Conservation (phyloP, 2,329 filamentous ascomycete species). For the Diaporthe velutina region DNA sequence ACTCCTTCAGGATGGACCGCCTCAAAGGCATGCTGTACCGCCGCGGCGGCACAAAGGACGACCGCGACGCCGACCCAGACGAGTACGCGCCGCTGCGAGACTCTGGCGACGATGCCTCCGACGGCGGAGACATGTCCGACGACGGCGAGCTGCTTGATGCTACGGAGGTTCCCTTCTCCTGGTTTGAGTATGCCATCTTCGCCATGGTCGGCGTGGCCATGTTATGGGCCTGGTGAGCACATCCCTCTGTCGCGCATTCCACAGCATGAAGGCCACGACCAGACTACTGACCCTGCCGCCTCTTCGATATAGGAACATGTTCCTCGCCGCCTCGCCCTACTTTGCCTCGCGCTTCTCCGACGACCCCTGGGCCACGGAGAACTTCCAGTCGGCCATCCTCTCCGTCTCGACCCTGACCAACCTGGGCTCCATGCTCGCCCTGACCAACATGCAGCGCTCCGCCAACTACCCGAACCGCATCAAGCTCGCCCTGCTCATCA, state of each 20-base stretch:
- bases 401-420: slow-evolving; percentile 89
- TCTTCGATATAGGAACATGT: slow-evolving; percentile 84
- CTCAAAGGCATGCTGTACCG: slow-evolving; percentile 36
- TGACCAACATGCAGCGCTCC: slow-evolving; percentile 83
- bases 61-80: slow-evolving; percentile 36
- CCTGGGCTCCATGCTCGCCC: slow-evolving; percentile 78
- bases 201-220: slow-evolving; percentile 89
- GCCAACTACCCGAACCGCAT: slow-evolving; percentile 94
- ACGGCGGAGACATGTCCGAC: slow-evolving; percentile 40
- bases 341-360: slow-evolving; percentile 85
- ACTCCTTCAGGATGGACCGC: slow-evolving; percentile 37
- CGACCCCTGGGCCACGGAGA: slow-evolving; percentile 77
- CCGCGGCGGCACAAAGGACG: slow-evolving; percentile 47
- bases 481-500: slow-evolving; percentile 80
- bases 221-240: slow-evolving; percentile 92
- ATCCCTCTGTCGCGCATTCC: slow-evolving; percentile 16
- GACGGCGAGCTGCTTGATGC: slow-evolving; percentile 46
- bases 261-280: not conserved
- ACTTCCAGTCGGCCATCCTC: slow-evolving; percentile 92
- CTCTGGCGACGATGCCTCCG: slow-evolving; percentile 43
- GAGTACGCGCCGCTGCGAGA: slow-evolving; percentile 46
- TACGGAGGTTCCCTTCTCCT: slow-evolving; percentile 76
- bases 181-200: slow-evolving; percentile 89
- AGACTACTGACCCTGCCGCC: not conserved
- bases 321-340: slow-evolving; percentile 93